Evolutionary conservation across 169 alveolate species (phyloP).

Genomic region (Cryptosporidium ryanae): DNA sequence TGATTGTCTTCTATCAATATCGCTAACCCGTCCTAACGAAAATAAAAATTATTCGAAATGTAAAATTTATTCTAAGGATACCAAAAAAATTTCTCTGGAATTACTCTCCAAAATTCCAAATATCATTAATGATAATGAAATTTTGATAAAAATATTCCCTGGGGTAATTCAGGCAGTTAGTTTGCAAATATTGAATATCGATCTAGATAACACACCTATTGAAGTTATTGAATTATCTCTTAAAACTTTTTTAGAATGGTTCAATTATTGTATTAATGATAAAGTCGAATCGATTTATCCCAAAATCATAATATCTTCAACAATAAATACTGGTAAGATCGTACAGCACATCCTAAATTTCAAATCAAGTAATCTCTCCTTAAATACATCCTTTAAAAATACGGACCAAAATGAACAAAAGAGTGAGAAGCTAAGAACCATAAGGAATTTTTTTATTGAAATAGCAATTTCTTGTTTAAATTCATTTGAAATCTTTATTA

Average conservation of each 20-base stretch:
- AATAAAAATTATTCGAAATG: no score
- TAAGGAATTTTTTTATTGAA: not conserved
- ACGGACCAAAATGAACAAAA: not conserved
- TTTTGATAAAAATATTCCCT: constrained; percentile 28
- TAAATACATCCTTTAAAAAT: not conserved
- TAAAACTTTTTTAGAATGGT: constrained; percentile 30
- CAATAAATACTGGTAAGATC: constrained; percentile 43
- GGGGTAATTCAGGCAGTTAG: constrained; percentile 49
- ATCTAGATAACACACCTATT: not conserved
- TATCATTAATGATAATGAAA: not conserved
- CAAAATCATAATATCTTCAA: not conserved
- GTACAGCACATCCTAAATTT: not conserved
- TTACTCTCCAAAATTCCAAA: constrained; percentile 36
- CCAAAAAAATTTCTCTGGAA: not conserved
- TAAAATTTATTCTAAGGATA: not conserved
- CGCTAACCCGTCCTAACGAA: constrained; percentile 3
- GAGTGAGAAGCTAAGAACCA: not conserved
- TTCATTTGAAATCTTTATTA: constrained; percentile 7
- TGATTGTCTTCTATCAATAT: constrained; percentile 15
- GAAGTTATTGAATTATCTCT: constrained; percentile 7
- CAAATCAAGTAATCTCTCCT: constrained; percentile 4
- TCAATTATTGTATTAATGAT: not conserved
- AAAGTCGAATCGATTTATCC: not conserved
- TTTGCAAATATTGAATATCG: constrained; percentile 7
- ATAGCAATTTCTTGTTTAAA: constrained; percentile 10